phyloP scores from a whole-genome alignment of 1,139 yeast genomes.

The Geotrichum aggregatum region DNA sequence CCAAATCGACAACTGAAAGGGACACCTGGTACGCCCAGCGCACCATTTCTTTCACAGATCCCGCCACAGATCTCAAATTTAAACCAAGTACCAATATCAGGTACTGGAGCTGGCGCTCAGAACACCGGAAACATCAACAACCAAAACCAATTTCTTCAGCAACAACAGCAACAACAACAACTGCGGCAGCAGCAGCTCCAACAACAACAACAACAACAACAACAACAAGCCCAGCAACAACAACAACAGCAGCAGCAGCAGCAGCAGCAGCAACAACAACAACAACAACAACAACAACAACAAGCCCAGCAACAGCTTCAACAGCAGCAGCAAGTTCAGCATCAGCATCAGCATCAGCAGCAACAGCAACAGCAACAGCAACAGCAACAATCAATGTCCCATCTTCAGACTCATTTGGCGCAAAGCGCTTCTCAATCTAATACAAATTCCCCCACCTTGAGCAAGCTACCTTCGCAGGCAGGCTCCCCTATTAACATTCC shows the following conservation, averaged over 20 bases:
- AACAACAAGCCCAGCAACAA: conserved; percentile 20
- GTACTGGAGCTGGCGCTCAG: too few relatives aligned
- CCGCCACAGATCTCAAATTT: too few relatives aligned
- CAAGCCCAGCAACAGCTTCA: conserved; percentile 28
- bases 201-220: conserved; percentile 20
- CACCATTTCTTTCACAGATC: too few relatives aligned
- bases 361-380: conserved; percentile 12
- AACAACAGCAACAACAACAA: conserved; percentile 22
- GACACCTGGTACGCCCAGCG: too few relatives aligned
- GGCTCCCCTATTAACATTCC: conserved; percentile 13
- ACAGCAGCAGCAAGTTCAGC: conserved; percentile 11
- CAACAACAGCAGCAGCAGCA: conserved; percentile 14
- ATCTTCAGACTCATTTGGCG: not conserved
- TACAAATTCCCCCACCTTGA: not conserved
- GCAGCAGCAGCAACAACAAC: conserved; percentile 20
- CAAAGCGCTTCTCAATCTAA: not conserved
- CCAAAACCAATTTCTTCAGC: conserved; percentile 21
- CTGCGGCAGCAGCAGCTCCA: conserved; percentile 8
- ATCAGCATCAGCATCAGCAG: conserved; percentile 16
- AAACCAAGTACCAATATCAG: too few relatives aligned
- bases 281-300: conserved; percentile 23
- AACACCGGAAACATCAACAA: too few relatives aligned
- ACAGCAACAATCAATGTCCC: conserved; percentile 6
- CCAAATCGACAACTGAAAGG: too few relatives aligned
- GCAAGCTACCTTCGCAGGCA: not conserved